Evolutionary conservation across 2,329 filamentous ascomycete genomes (phyloP).

Genomic region (Aspergillus sp.): DNA sequence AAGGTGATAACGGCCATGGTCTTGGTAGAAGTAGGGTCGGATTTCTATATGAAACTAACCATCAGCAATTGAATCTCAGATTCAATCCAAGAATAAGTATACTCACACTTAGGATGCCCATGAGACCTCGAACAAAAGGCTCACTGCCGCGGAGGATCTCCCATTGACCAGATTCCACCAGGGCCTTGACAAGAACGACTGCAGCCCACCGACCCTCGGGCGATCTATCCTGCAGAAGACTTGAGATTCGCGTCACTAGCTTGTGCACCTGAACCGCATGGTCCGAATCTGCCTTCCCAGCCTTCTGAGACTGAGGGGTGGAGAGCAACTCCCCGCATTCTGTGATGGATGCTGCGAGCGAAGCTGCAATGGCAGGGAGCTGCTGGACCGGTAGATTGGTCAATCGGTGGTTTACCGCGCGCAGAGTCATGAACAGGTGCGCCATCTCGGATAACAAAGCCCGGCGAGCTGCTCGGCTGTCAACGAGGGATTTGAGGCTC

Average conservation of each 20-base stretch:
- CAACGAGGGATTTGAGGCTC: background rate
- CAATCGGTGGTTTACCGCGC: conserved; percentile 53
- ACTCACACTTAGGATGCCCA: conserved; percentile 69
- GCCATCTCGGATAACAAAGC: conserved; percentile 24
- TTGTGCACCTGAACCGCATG: conserved; percentile 73
- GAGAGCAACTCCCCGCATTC: conserved; percentile 63
- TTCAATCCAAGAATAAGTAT: background rate
- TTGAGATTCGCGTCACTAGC: conserved; percentile 73
- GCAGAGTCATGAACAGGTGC: conserved; percentile 39
- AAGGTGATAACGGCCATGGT: conserved; percentile 74
- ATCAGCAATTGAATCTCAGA: conserved; percentile 14
- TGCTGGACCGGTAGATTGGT: conserved; percentile 70
- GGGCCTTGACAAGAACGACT: conserved; percentile 74
- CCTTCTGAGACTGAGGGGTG: conserved; percentile 56
- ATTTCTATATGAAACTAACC: conserved; percentile 58
- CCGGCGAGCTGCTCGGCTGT: background rate
- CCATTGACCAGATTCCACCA: conserved; percentile 80
- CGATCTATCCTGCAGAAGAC: conserved; percentile 74
- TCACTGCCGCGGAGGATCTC: conserved; percentile 72
- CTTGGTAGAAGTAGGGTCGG: conserved; percentile 72
- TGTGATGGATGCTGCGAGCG: conserved; percentile 59
- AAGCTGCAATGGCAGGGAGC: conserved; percentile 70
- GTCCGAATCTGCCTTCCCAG: conserved; percentile 64
- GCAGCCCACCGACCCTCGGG: conserved; percentile 75
- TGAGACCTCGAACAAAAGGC: conserved; percentile 74